Percentiles rank a stretch among this genome's conserved stretches.
Conservation (phyloP, 306 rosid genomes). For the Fagus sylvatica region DNA sequence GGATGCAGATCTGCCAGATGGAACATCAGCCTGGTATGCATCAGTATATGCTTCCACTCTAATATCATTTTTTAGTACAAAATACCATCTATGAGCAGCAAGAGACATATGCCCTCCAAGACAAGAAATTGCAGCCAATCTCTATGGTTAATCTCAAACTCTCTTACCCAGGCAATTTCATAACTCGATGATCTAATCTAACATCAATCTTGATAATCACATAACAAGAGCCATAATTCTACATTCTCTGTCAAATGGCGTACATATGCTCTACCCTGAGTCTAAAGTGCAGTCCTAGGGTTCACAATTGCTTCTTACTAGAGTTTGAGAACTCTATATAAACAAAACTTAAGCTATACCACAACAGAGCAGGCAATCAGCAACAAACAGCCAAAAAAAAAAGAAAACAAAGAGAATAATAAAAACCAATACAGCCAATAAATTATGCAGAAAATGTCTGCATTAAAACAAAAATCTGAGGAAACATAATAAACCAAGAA, state of each 20-base stretch:
- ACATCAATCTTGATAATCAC: not conserved
- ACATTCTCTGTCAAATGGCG: not conserved
- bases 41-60: not conserved
- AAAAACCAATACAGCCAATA: not conserved
- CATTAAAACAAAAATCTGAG: not conserved
- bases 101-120: not conserved
- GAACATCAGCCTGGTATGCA: not conserved
- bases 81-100: not conserved
- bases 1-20: not conserved
- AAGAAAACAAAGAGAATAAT: not conserved
- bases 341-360: not conserved
- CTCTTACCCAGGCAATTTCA: too few relatives aligned
- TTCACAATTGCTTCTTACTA: not conserved
- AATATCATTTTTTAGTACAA: not conserved
- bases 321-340: not conserved
- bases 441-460: not conserved
- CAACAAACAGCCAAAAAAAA: not conserved
- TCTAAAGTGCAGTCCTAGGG: not conserved
- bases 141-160: not conserved
- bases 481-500: not conserved
- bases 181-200: not conserved
- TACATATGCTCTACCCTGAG: not conserved
- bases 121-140: not conserved
- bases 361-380: not conserved
- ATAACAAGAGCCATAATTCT: not conserved